A percentile compares a stretch with the other conserved stretches of the same genome.
Conservation (phyloP, 345 rosid genomes). For the Excoecaria cochinchinensis region DNA sequence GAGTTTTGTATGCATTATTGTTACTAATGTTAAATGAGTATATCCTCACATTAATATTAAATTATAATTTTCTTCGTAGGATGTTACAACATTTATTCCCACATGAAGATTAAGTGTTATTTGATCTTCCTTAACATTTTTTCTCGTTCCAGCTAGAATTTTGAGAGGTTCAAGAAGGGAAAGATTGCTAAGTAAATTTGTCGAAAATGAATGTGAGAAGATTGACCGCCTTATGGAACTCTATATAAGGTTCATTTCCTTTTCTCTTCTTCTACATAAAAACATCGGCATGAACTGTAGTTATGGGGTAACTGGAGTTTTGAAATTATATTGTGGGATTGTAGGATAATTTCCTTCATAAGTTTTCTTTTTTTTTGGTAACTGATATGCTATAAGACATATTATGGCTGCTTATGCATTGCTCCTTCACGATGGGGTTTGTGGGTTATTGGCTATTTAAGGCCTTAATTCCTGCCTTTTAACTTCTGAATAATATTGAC, state of each 20-base stretch:
- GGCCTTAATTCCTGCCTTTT: not conserved
- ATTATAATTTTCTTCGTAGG: not conserved
- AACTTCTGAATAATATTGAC: constrained; percentile 14
- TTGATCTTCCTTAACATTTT: constrained; percentile 11
- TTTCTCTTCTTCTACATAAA: constrained; percentile 3
- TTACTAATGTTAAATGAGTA: not conserved
- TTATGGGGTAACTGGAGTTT: not conserved
- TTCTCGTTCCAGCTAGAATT: constrained; percentile 61
- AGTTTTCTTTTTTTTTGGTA: no score
- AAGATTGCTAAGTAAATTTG: constrained; percentile 82
- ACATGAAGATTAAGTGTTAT: not conserved
- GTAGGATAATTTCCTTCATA: not conserved
- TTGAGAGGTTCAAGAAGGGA: constrained; percentile 91
- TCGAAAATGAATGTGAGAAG: constrained; percentile 95
- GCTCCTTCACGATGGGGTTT: not conserved
- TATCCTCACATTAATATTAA: not conserved
- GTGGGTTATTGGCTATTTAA: not conserved
- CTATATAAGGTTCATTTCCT: constrained; percentile 55
- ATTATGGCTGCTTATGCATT: not conserved
- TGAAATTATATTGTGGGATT: constrained; percentile 2
- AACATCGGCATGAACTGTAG: not conserved
- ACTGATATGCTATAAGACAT: not conserved
- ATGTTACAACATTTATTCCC: not conserved
- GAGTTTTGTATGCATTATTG: not conserved
- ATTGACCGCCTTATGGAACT: constrained; percentile 96